Percentiles rank a stretch among this genome's conserved stretches.
Conservation (phyloP, 225 moss, liverwort and hornwort species). For the Anthoceros angustus region DNA sequence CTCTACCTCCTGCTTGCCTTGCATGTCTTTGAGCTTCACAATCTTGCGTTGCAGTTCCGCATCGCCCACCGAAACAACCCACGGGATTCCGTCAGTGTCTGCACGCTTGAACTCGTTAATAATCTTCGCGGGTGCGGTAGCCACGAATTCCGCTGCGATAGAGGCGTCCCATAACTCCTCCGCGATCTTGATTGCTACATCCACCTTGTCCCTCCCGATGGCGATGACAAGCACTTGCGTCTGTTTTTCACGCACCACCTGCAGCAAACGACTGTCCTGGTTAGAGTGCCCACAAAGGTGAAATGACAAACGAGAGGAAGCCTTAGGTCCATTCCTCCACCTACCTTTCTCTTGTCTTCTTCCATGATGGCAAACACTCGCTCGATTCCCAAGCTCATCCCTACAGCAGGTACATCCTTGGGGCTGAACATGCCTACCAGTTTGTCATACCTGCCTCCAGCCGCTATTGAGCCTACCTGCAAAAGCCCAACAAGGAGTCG, state of each 20-base stretch:
- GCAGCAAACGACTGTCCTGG: not conserved
- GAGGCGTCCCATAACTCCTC: conserved; percentile 24
- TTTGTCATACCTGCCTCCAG: conserved; percentile 44
- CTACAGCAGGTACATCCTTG: conserved; percentile 41
- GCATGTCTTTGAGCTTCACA: conserved; percentile 19
- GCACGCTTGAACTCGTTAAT: conserved; percentile 9
- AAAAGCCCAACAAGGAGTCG: not conserved
- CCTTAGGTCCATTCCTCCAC: conserved; percentile 7
- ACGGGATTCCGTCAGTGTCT: conserved; percentile 17
- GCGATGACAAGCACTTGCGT: conserved; percentile 34
- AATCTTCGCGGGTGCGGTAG: not conserved
- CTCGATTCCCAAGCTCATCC: conserved; percentile 40
- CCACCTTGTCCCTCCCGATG: conserved; percentile 18
- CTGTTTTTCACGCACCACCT: conserved; percentile 22
- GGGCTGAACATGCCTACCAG: conserved; percentile 41
- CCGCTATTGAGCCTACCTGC: conserved; percentile 41
- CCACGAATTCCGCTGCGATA: conserved; percentile 16
- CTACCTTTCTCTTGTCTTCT: conserved; percentile 15
- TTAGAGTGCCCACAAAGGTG: not conserved
- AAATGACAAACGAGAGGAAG: not conserved
- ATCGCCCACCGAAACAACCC: conserved; percentile 26
- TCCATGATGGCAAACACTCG: conserved; percentile 40
- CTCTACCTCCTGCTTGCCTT: conserved; percentile 7
- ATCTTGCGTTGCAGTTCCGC: conserved; percentile 22
- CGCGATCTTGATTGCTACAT: conserved; percentile 18